Evolutionary conservation across 345 rosid genomes (phyloP).

Genomic region (Diplotaxis tenuifolia): DNA sequence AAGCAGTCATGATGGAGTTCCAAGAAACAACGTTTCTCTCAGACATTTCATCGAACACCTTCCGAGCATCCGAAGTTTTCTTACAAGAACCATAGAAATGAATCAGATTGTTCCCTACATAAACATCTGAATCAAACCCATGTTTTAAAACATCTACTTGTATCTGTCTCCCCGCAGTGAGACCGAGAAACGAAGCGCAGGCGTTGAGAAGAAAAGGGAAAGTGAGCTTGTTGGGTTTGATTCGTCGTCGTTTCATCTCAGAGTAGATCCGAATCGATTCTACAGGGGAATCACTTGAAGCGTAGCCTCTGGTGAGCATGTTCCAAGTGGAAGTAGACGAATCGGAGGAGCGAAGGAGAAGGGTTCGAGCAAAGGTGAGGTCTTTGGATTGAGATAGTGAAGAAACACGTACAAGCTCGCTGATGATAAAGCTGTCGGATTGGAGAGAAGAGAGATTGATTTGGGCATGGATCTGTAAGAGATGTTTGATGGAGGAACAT

Average conservation of each 20-base stretch:
- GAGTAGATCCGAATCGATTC: slow-evolving; percentile 53
- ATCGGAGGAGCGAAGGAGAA: slow-evolving; percentile 42
- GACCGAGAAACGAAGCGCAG: slow-evolving; percentile 47
- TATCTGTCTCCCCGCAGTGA: slow-evolving; percentile 60
- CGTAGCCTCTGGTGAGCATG: slow-evolving; percentile 58
- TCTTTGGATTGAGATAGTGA: slow-evolving; percentile 48
- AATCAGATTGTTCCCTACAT: slow-evolving; percentile 61
- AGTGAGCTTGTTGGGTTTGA: slow-evolving; percentile 61
- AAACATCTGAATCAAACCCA: slow-evolving; percentile 66
- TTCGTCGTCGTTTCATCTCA: slow-evolving; percentile 58
- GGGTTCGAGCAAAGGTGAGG: slow-evolving; percentile 46
- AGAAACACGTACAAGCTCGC: slow-evolving; percentile 52
- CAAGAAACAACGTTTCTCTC: slow-evolving; percentile 67
- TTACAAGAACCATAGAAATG: slow-evolving; percentile 67
- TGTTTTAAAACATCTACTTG: slow-evolving; percentile 60
- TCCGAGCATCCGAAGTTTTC: slow-evolving; percentile 50
- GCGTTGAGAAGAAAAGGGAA: slow-evolving; percentile 74
- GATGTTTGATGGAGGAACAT: slow-evolving; percentile 53
- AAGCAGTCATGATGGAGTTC: slow-evolving; percentile 71
- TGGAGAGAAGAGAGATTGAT: slow-evolving; percentile 52
- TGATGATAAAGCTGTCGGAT: slow-evolving; percentile 44
- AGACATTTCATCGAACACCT: slow-evolving; percentile 72
- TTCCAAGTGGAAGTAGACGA: slow-evolving; percentile 62
- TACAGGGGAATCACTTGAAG: slow-evolving; percentile 49
- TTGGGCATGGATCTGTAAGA: slow-evolving; percentile 64